Evolutionary conservation across 345 rosid genomes (phyloP).

Genomic region (Camelina laxa): DNA sequence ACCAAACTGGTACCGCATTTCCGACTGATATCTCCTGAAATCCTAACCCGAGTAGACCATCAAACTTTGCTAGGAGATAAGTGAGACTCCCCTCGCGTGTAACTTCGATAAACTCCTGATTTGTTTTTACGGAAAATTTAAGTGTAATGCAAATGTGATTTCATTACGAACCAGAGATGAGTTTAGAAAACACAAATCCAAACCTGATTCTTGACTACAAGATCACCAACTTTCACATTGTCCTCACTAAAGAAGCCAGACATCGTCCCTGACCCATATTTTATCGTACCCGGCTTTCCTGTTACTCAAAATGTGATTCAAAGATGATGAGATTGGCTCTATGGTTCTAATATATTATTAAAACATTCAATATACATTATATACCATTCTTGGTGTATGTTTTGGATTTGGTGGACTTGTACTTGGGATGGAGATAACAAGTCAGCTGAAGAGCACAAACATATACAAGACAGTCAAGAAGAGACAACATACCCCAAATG

Average conservation of each 20-base stretch:
- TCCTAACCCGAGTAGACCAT: slow-evolving; percentile 86
- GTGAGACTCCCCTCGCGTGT: slow-evolving; percentile 65
- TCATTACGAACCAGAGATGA: neutral
- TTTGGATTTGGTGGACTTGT: slow-evolving; percentile 65
- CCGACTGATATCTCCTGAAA: slow-evolving; percentile 77
- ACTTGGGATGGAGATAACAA: slow-evolving; percentile 74
- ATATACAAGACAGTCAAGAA: neutral
- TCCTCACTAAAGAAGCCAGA: slow-evolving; percentile 83
- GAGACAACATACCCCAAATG: neutral
- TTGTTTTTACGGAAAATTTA: neutral
- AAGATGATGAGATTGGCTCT: neutral
- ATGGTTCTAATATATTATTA: neutral
- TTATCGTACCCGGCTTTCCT: slow-evolving; percentile 65
- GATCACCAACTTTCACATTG: slow-evolving; percentile 66
- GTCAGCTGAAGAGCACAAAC: slow-evolving; percentile 60
- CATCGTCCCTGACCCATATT: slow-evolving; percentile 74
- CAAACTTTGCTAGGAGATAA: slow-evolving; percentile 66
- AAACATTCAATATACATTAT: neutral
- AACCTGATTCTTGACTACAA: slow-evolving; percentile 72
- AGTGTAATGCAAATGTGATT: neutral
- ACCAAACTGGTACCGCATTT: slow-evolving; percentile 71
- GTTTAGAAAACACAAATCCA: slow-evolving; percentile 2
- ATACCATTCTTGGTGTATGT: slow-evolving; percentile 66
- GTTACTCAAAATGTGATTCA: slow-evolving; percentile 23
- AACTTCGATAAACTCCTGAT: slow-evolving; percentile 75